Conservation (phyloP, 164 flowering plant genomes). For the Amborella trichopoda region DNA sequence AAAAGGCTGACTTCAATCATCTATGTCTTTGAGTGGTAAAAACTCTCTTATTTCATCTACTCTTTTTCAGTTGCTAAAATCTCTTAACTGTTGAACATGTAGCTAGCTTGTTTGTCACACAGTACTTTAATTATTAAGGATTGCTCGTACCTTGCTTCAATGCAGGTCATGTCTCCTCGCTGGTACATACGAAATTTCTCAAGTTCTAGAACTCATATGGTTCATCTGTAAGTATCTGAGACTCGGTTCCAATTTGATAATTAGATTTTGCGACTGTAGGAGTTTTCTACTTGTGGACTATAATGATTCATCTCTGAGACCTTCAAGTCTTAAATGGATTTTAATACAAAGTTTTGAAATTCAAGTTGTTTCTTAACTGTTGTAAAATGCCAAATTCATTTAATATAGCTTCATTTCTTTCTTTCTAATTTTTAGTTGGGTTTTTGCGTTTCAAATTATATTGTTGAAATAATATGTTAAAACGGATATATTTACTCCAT, state of each 20-base stretch:
- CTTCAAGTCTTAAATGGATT: background rate
- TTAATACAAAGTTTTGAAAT: background rate
- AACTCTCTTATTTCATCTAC: background rate
- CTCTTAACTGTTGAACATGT: background rate
- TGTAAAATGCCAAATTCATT: no score
- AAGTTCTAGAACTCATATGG: constrained; percentile 40
- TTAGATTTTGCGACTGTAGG: no score
- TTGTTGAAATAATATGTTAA: no score
- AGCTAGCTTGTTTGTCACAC: background rate
- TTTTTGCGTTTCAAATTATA: no score
- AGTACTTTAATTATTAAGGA: background rate
- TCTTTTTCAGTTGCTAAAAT: background rate
- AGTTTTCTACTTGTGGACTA: no score
- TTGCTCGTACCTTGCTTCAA: constrained; percentile 5
- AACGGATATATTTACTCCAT: no score
- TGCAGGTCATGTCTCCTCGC: constrained; percentile 74
- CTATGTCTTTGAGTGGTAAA: background rate
- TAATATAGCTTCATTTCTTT: no score
- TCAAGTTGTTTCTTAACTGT: no score
- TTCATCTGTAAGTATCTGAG: constrained; percentile 64
- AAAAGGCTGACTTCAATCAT: background rate
- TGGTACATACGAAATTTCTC: constrained; percentile 79
- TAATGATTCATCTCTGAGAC: background rate
- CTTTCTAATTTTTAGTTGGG: no score
- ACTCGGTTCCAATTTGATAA: background rate